Percentiles rank a stretch among this genome's conserved stretches.
Conservation (phyloP, 2,329 filamentous ascomycete species). For the Fusarium pininemorale region DNA sequence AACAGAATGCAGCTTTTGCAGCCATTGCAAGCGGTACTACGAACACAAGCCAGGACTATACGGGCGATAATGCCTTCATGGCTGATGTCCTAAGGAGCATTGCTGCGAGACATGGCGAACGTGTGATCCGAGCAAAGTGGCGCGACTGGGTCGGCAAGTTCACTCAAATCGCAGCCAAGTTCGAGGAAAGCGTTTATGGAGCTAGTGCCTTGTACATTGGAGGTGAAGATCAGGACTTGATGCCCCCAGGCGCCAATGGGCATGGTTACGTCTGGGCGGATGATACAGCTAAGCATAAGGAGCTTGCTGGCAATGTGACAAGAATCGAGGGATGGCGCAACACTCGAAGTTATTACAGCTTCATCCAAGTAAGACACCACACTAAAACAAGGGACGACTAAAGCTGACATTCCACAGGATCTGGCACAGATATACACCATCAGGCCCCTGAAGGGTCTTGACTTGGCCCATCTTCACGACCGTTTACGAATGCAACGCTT, state of each 20-base stretch:
- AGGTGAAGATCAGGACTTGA: constrained; percentile 73
- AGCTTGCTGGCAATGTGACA: constrained; percentile 90
- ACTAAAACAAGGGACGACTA: not conserved
- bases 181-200: constrained; percentile 95
- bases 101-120: constrained; percentile 84
- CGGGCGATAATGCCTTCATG: constrained; percentile 91
- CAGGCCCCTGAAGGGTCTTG: constrained; percentile 79
- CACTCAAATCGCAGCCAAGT: constrained; percentile 88
- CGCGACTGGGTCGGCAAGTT: constrained; percentile 95
- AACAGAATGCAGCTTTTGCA: constrained; percentile 72
- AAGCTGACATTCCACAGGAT: constrained; percentile 58
- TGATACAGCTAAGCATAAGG: constrained; percentile 79
- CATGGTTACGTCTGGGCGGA: constrained; percentile 97
- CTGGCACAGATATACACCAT: constrained; percentile 70
- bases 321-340: constrained; percentile 97
- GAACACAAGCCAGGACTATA: constrained; percentile 69
- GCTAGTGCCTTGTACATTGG: constrained; percentile 89
- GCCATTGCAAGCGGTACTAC: constrained; percentile 56
- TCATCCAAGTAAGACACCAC: constrained; percentile 74
- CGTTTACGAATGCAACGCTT: constrained; percentile 85
- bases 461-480: constrained; percentile 92
- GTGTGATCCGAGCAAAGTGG: constrained; percentile 91
- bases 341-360: constrained; percentile 94
- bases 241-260: constrained; percentile 70
- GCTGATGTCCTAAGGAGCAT: constrained; percentile 85